Conservation (phyloP, 805 yeast species). For the Yarrowia sp. region DNA sequence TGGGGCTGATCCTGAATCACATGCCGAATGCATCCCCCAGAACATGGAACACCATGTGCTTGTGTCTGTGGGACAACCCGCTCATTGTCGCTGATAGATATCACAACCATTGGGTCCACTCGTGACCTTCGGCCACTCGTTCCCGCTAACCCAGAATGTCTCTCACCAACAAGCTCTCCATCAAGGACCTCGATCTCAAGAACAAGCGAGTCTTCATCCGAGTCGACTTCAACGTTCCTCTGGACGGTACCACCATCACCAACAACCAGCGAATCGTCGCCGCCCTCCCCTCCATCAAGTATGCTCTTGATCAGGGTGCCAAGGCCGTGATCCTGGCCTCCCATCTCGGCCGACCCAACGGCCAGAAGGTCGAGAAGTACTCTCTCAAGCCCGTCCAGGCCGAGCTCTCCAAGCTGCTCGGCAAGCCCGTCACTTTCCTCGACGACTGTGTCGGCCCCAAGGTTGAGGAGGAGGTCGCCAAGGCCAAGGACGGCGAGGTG, state of each 20-base stretch:
- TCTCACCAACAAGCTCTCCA: conserved; percentile 87
- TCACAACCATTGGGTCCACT: background rate
- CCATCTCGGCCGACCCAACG: conserved; percentile 99
- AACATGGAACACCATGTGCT: too few relatives aligned
- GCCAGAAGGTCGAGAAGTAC: conserved; percentile 80
- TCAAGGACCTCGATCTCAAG: conserved; percentile 80
- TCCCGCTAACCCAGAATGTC: conserved; percentile 57
- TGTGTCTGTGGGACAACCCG: too few relatives aligned
- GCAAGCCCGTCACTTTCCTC: conserved; percentile 74
- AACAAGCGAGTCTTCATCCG: conserved; percentile 98
- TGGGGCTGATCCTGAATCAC: too few relatives aligned
- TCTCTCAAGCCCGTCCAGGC: conserved; percentile 90
- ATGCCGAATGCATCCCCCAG: too few relatives aligned
- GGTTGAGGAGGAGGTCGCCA: conserved; percentile 75
- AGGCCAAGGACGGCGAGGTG: conserved; percentile 74
- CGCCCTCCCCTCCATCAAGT: conserved; percentile 97
- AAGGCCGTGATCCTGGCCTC: conserved; percentile 91
- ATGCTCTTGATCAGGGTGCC: conserved; percentile 87
- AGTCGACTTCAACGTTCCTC: conserved; percentile 60
- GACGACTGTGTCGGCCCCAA: conserved; percentile 89
- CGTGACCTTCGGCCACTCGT: background rate
- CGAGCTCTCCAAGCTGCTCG: conserved; percentile 79
- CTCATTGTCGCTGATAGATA: too few relatives aligned
- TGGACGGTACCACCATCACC: conserved; percentile 95
- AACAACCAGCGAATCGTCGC: conserved; percentile 99